A percentile compares a stretch with the other conserved stretches of the same genome.
phyloP scores from a whole-genome alignment of 257 asterid genomes.

The Gynochthodes officinalis region DNA sequence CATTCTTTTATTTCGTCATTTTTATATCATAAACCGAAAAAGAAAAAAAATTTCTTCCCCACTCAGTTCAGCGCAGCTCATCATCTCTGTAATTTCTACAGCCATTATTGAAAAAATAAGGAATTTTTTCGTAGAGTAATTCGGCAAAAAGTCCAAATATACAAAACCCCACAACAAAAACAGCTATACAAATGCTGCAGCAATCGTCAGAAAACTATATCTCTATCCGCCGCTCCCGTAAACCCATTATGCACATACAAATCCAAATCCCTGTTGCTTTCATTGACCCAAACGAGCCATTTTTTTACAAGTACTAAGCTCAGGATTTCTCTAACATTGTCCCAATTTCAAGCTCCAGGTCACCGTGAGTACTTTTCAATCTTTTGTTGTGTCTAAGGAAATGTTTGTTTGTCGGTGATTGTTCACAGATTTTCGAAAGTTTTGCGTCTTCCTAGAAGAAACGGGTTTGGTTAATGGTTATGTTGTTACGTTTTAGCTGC shows the following conservation, averaged over 20 bases:
- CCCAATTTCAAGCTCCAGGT: slow-evolving; percentile 6
- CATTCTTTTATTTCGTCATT: not conserved
- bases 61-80: too few species aligned
- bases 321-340: slow-evolving; percentile 6
- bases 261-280: slow-evolving; percentile 7
- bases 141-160: not conserved
- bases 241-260: slow-evolving; percentile 12
- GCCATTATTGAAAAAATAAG: not conserved
- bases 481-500: not conserved
- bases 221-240: slow-evolving; percentile 3
- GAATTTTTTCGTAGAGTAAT: too few species aligned
- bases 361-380: slow-evolving; percentile 6
- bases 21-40: not conserved
- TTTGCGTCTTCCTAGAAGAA: too few species aligned
- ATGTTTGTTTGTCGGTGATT: not conserved
- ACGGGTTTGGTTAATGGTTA: not conserved
- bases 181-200: slow-evolving; percentile 19
- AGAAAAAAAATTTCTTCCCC: not conserved
- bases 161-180: slow-evolving; percentile 13
- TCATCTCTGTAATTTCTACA: not conserved
- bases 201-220: slow-evolving; percentile 18
- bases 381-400: too few species aligned
- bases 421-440: too few species aligned
- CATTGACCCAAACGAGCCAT: not conserved
- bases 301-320: not conserved